Base-by-base conservation (phyloP, 2,329 filamentous ascomycete genomes). In the Colletotrichum sp. region DNA sequence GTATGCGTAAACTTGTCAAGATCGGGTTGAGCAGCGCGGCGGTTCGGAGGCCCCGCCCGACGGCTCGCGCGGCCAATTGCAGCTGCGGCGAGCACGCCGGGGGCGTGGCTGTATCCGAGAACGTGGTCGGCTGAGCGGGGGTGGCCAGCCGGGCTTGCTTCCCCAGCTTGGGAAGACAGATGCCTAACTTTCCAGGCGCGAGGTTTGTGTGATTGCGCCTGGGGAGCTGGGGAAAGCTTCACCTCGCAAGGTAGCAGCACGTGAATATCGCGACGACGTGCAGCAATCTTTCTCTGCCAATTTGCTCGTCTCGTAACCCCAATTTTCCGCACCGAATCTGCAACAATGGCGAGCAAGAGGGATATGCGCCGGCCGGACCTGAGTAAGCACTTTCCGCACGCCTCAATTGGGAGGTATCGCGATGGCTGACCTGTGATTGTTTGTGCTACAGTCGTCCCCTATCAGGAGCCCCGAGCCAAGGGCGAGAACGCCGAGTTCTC, bases 281-380 rank as follows among this genome's bases (percentile, higher is more conserved):
- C 44, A n/a, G 19, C 36, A 68, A 27, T 12, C 22, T n/a, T 16
- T 44, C 32, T 57, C 36, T 2, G 16, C 6, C 22, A 44, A 27
- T 34, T 32, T 36, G 22, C 9, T 25, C 27, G 25, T 59, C 34
- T 19, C 39, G 9, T 44, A 44, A 44, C 36, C 1, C 36, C 36
- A 1, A 19, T 39, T 6, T 48, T 48, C 9, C 44, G 19, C 44
- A 67, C 13, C 13, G 22, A 34, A 28, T 28, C 5, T 28, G 60
- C 28, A 76, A 79, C 60, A 71, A 94, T 95, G 93, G 87, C 93
- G 68, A 88, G 90, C 71, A 93, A 91, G 84, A 95, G 94, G 85
- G 94, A 96, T 83, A 94, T 95, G 93, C 91, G 94, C 77, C 90
- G 94, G 81, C 85, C 89, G 76, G 94, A 96, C 84, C 89, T 96